These are phyloP conservation scores for Harringtonia aguacate DNA, from an alignment of 2,329 filamentous ascomycete species.

Conservation along the genomic window DNA sequence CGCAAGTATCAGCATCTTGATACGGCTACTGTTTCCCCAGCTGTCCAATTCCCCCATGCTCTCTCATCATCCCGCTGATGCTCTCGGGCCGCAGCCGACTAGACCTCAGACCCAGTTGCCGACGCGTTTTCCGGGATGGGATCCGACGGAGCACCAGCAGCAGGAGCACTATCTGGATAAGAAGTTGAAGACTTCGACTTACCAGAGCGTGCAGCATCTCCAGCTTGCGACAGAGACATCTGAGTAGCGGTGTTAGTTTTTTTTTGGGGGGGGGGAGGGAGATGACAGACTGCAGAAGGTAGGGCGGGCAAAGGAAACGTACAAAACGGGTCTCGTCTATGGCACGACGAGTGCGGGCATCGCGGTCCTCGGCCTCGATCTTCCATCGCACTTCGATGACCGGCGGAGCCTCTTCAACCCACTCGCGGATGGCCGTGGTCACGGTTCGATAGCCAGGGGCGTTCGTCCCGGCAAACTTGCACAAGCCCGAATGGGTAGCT, in stretches of 20 bases:
- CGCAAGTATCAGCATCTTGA: neutral
- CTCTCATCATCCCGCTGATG: no score
- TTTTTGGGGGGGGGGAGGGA: no score
- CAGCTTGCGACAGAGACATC: neutral
- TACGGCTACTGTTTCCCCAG: no score
- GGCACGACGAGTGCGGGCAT: conserved; percentile 30
- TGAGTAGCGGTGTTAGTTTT: no score
- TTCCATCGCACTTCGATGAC: conserved; percentile 48
- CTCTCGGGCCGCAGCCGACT: no score
- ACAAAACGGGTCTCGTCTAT: conserved; percentile 35
- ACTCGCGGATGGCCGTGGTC: conserved; percentile 36
- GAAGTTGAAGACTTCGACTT: neutral
- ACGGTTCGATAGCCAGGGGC: conserved; percentile 54
- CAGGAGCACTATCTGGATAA: neutral
- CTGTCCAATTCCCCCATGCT: no score
- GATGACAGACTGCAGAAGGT: no score
- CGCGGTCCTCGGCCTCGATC: conserved; percentile 44
- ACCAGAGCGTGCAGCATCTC: neutral
- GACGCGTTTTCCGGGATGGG: no score
- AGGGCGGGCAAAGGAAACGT: conserved; percentile 8
- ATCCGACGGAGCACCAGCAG: neutral
- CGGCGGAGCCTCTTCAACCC: conserved; percentile 41
- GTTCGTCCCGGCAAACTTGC: conserved; percentile 54
- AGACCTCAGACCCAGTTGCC: no score
- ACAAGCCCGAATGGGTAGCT: conserved; percentile 60